Base-by-base conservation (phyloP, 441 rosid species). In the Corymbia calophylla region DNA sequence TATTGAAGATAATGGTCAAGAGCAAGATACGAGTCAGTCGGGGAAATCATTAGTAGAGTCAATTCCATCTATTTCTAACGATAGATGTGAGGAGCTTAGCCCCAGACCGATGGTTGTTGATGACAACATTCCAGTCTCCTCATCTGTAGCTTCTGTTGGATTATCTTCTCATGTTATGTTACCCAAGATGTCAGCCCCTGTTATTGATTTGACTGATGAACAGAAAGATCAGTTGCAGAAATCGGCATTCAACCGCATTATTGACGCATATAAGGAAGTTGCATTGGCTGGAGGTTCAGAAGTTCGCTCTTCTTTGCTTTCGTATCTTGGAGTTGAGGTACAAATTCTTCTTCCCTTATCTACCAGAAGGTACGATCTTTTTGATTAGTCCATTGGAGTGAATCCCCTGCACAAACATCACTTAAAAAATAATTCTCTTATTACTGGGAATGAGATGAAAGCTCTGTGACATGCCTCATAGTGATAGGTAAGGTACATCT, bases 131-230 rank as follows among this genome's bases (percentile, higher is more conserved):
- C 86, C 94, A 90, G 92, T 95, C 88, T 94, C 96, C 89, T 97
- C 99, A 88, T 93, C 96, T 44, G 96, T 94, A 80, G 94, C 95
- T 87, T 94, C 98, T 90, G 90, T 92, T 90, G 93, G 93, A 91
- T 92, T 94, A 73, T 88, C 96, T 87, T 86, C 91, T 90, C 91
- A 91, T 88, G 89, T 95, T 94, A 91, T 93, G 89, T 95, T 97
- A 92, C 99, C 99, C 90, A 96, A 96, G 95, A 95, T 98, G 96
- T 94, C 95, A 53, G 99, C 99, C 88, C 99, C 99, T 92, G 97
- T 98, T 91, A 94, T 98, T 47, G 91, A 90, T 92, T 98, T 97
- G 91, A 91, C 94, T 70, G 99, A 96, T 91, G 99, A 94, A 89
- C 95, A 95, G 94, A 97, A 94, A 93, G 99, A 97, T 94, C 94